These are phyloP conservation scores for Mycothermus thermophilus DNA, from an alignment of 495 filamentous ascomycete species.

Conservation along the genomic window DNA sequence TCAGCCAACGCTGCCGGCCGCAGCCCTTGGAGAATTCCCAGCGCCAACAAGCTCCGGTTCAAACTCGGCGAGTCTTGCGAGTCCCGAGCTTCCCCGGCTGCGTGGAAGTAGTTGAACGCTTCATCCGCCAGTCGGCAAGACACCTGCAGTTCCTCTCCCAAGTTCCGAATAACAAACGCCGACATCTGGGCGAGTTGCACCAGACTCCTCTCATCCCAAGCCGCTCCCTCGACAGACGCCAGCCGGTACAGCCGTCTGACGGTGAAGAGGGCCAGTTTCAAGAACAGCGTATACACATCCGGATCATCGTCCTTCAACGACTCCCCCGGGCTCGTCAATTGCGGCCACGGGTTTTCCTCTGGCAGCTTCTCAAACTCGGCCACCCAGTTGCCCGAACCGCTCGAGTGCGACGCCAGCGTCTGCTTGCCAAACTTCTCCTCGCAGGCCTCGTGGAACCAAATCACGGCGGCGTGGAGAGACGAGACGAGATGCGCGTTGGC, in stretches of 20 bases:
- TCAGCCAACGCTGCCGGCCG: slow-evolving; percentile 23
- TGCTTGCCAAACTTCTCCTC: slow-evolving; percentile 7
- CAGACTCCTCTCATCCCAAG: slow-evolving; percentile 15
- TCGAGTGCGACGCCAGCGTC: slow-evolving; percentile 3
- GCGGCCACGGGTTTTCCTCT: slow-evolving; percentile 11
- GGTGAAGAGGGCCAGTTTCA: slow-evolving; percentile 13
- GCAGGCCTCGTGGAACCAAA: slow-evolving; percentile 21
- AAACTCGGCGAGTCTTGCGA: background rate
- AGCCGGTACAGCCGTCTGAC: slow-evolving; percentile 13
- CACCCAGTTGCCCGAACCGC: slow-evolving; percentile 12
- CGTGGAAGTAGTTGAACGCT: slow-evolving; percentile 23
- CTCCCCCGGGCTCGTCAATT: no score
- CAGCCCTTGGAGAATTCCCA: slow-evolving; percentile 32
- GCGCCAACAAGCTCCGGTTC: slow-evolving; percentile 15
- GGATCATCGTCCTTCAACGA: slow-evolving; percentile 8
- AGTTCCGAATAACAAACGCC: slow-evolving; percentile 14
- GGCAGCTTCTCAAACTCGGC: slow-evolving; percentile 11
- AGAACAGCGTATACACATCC: slow-evolving; percentile 14
- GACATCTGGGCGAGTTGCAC: slow-evolving; percentile 18
- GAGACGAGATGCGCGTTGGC: slow-evolving; percentile 15
- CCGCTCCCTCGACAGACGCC: slow-evolving; percentile 3
- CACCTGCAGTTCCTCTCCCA: slow-evolving; percentile 15
- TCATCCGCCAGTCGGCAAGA: slow-evolving; percentile 15
- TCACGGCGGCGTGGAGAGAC: slow-evolving; percentile 15
- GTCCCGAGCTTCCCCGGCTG: background rate